phyloP scores from a whole-genome alignment of 257 asterid genomes.

The Solanum lignicaule region DNA sequence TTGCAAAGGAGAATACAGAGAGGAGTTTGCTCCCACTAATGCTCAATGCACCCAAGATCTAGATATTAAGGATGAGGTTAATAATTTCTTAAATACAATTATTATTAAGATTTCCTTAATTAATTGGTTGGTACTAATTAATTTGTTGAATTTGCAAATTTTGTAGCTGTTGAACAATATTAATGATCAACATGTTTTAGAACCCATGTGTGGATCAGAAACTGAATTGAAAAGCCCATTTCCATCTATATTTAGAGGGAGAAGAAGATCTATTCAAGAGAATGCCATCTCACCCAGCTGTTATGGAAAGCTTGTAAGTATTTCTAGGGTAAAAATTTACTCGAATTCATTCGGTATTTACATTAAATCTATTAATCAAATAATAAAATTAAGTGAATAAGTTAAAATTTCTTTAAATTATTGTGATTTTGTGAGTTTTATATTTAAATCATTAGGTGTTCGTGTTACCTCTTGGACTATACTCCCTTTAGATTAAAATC shows the following conservation, averaged over 20 bases:
- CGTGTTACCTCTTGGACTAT: neutral
- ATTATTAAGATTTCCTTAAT: neutral
- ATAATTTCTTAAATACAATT: neutral
- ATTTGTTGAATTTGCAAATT: neutral
- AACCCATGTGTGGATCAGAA: constrained; percentile 5
- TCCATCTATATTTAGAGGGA: neutral
- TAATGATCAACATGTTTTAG: constrained; percentile 3
- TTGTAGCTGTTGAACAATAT: neutral
- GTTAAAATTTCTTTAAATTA: neutral
- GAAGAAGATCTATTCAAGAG: constrained; percentile 8
- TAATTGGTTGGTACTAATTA: neutral
- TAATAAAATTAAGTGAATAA: neutral
- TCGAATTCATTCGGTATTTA: rapidly evolving
- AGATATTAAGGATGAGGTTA: constrained; percentile 15
- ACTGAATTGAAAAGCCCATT: neutral
- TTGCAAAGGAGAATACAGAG: constrained; percentile 19
- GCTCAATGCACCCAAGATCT: constrained; percentile 9
- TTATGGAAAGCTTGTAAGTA: neutral
- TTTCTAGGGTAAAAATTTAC: neutral
- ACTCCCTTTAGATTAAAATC: neutral
- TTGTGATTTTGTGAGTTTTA: neutral
- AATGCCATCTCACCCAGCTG: neutral
- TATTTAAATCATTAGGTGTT: neutral
- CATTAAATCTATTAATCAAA: neutral
- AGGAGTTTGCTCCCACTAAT: constrained; percentile 12